A percentile compares a stretch with the other conserved stretches of the same genome.
These are phyloP conservation scores for Leishmania amazonensis DNA, from an alignment of 208 protist species.

Conservation along the genomic window DNA sequence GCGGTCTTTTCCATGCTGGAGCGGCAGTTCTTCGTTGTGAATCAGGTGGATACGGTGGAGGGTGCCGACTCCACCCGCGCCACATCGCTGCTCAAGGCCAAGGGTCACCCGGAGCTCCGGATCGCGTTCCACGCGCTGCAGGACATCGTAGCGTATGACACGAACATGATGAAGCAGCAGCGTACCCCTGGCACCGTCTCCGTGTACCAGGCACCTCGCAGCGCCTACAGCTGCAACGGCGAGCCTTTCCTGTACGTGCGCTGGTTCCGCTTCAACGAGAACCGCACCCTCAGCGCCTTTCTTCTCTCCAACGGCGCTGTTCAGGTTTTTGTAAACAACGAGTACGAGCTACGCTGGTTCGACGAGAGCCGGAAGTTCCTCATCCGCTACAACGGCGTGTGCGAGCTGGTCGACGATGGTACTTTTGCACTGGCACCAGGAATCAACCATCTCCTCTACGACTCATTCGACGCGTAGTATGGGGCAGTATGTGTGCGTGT, in stretches of 20 bases:
- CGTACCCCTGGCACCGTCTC: conserved; percentile 82
- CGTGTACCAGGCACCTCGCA: conserved; percentile 77
- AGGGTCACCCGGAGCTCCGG: conserved; percentile 38
- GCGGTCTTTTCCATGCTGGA: conserved; percentile 81
- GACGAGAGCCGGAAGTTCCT: conserved; percentile 84
- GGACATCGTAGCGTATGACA: conserved; percentile 73
- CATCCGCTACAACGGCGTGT: conserved; percentile 82
- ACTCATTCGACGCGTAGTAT: conserved; percentile 43
- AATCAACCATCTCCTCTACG: conserved; percentile 75
- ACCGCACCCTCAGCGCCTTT: conserved; percentile 69
- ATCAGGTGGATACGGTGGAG: conserved; percentile 57
- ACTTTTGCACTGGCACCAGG: conserved; percentile 61
- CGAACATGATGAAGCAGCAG: conserved; percentile 82
- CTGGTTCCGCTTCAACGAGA: conserved; percentile 85
- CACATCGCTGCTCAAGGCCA: conserved; percentile 59
- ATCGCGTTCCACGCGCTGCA: conserved; percentile 67
- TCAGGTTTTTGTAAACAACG: conserved; percentile 81
- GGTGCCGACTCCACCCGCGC: conserved; percentile 52
- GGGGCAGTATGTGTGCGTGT: background rate
- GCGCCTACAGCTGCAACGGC: conserved; percentile 57
- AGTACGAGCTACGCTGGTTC: conserved; percentile 89
- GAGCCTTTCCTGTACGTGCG: conserved; percentile 86
- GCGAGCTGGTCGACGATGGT: conserved; percentile 78
- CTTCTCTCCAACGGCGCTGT: conserved; percentile 85
- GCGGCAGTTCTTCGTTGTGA: conserved; percentile 81